Conservation (phyloP, 2,329 filamentous ascomycete genomes). For the Pseudocercospora vitis region DNA sequence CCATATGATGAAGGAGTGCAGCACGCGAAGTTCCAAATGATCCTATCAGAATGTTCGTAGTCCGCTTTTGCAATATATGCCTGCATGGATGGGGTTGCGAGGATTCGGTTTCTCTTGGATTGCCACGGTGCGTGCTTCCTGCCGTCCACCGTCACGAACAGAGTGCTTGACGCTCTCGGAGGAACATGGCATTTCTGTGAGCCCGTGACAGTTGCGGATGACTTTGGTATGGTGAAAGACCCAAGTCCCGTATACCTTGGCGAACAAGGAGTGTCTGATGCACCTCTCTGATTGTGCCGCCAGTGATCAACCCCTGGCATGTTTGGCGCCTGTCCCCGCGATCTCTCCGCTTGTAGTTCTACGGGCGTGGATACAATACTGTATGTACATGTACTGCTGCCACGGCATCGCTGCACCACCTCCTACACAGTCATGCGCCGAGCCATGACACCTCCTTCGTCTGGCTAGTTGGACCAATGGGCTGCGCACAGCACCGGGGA, state of each 20-base stretch:
- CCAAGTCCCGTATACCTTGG: not conserved
- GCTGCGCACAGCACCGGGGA: not conserved
- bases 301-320: not conserved
- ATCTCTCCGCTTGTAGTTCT: not conserved
- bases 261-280: not conserved
- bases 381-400: no score
- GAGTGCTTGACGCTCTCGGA: conserved; percentile 8
- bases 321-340: not conserved
- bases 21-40: not conserved
- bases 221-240: conserved; percentile 1
- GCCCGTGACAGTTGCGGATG: conserved; percentile 8
- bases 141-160: no score
- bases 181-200: not conserved
- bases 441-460: not conserved
- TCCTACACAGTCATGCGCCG: conserved; percentile 2
- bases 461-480: not conserved
- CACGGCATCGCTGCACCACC: not conserved
- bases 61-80: conserved; percentile 9
- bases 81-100: not conserved
- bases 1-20: conserved; percentile 4
- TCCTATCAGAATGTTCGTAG: not conserved
- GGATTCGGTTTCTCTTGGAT: not conserved
- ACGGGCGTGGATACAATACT: no score
- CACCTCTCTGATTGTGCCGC: not conserved
- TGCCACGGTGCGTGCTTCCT: not conserved